phyloP scores from a whole-genome alignment of 768 basidiomycete species.

The Rhizopogon sp. region DNA sequence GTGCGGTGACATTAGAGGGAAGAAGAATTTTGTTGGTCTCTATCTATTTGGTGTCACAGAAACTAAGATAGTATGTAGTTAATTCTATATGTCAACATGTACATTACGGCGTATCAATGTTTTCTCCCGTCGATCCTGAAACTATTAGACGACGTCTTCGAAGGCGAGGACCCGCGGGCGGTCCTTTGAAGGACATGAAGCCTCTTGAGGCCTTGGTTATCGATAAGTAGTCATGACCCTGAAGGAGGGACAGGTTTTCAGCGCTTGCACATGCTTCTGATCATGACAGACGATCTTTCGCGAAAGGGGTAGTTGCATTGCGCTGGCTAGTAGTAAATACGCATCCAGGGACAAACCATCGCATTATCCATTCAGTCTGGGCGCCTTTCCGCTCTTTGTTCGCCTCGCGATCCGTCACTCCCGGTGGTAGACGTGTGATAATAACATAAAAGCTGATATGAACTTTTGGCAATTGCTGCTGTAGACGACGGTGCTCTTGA shows the following conservation, averaged over 20 bases:
- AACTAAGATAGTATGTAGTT: no score
- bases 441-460: not conserved
- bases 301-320: not conserved
- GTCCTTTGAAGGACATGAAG: not conserved
- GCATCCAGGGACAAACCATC: not conserved
- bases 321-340: not conserved
- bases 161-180: constrained; percentile 1
- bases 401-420: no score
- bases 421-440: not conserved
- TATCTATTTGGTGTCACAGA: no score
- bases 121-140: not conserved
- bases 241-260: not conserved
- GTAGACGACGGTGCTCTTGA: no score
- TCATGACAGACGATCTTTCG: not conserved
- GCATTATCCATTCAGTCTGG: constrained; percentile 54
- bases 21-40: not conserved
- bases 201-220: no score
- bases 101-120: not conserved
- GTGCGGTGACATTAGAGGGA: not conserved
- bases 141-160: no score
- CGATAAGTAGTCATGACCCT: not conserved
- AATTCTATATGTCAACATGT: no score
- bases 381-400: constrained; percentile 73
- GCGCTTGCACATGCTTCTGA: not conserved
- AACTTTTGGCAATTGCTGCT: no score